Percentiles rank a stretch among this genome's conserved stretches.
Conservation (phyloP, 768 basidiomycete species). For the Boletus tylopilopsis region DNA sequence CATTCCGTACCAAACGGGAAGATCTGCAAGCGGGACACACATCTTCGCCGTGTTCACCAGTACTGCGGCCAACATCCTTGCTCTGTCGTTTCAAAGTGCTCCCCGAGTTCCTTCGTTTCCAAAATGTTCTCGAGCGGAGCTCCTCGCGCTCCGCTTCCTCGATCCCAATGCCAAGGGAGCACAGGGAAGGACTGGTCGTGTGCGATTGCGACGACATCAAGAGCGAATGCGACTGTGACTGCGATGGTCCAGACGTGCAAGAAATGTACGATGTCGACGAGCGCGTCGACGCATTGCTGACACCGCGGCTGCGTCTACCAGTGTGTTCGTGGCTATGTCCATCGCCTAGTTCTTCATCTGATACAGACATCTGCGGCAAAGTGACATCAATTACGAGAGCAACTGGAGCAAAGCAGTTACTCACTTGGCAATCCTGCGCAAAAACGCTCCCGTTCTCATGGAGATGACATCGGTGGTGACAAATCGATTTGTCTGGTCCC, state of each 20-base stretch:
- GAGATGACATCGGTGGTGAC: not conserved
- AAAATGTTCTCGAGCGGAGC: slow-evolving; percentile 19
- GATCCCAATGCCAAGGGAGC: slow-evolving; percentile 21
- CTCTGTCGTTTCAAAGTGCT: slow-evolving; percentile 10
- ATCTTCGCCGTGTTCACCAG: not conserved
- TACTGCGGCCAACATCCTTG: not conserved
- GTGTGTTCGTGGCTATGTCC: not conserved
- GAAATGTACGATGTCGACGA: slow-evolving; percentile 18
- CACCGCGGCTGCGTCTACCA: slow-evolving; percentile 9
- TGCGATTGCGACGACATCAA: slow-evolving; percentile 18
- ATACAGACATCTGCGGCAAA: slow-evolving; percentile 1
- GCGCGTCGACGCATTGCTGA: slow-evolving; percentile 18
- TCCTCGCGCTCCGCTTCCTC: slow-evolving; percentile 23
- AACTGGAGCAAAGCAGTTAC: not conserved
- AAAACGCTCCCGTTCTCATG: not conserved
- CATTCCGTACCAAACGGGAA: not conserved
- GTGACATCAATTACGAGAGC: not conserved
- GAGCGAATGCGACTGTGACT: slow-evolving; percentile 16
- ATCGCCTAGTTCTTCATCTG: not conserved
- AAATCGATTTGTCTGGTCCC: not conserved
- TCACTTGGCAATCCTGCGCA: slow-evolving; percentile 3
- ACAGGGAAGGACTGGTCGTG: slow-evolving; percentile 14
- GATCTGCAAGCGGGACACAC: not conserved
- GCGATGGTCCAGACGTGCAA: slow-evolving; percentile 20
- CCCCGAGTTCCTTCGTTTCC: slow-evolving; percentile 11